phyloP scores from a whole-genome alignment of 768 basidiomycete genomes.

The Macrolepiota dolichaula region DNA sequence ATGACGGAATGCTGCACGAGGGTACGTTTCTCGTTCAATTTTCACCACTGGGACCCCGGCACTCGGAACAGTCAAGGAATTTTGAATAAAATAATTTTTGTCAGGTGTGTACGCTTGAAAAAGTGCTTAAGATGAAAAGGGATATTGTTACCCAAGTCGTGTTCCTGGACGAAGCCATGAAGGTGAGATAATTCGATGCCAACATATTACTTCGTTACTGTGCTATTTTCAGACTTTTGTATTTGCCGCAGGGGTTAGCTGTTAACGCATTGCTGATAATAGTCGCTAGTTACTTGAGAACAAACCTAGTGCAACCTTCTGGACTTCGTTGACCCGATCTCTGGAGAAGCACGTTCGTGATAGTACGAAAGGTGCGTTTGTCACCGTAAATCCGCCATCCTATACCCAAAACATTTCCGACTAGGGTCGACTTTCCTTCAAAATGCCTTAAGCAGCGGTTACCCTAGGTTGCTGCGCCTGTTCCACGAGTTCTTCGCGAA shows the following conservation, averaged over 20 bases:
- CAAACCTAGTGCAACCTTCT: slow-evolving; percentile 89
- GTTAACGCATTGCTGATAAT: background rate
- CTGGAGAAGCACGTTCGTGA: slow-evolving; percentile 84
- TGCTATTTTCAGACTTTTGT: background rate
- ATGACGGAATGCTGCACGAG: slow-evolving; percentile 92
- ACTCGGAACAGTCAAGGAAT: background rate
- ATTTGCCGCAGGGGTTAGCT: background rate
- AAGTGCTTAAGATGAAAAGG: slow-evolving; percentile 85
- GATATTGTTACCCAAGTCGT: slow-evolving; percentile 72
- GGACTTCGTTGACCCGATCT: slow-evolving; percentile 76
- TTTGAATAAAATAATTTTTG: background rate
- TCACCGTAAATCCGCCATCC: background rate
- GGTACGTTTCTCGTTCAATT: slow-evolving; percentile 29
- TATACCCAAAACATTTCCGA: background rate
- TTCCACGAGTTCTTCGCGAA: slow-evolving; percentile 98
- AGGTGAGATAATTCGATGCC: slow-evolving; percentile 40
- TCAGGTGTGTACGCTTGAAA: slow-evolving; percentile 93
- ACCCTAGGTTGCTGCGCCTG: slow-evolving; percentile 82
- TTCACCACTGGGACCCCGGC: background rate
- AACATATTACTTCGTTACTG: background rate
- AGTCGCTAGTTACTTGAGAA: slow-evolving; percentile 70
- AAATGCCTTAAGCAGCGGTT: slow-evolving; percentile 81
- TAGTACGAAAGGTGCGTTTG: slow-evolving; percentile 62
- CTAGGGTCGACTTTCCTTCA: slow-evolving; percentile 90
- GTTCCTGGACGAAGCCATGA: slow-evolving; percentile 94